These are phyloP conservation scores for Apocynum venetum DNA, from an alignment of 257 asterid genomes.

Conservation along the genomic window DNA sequence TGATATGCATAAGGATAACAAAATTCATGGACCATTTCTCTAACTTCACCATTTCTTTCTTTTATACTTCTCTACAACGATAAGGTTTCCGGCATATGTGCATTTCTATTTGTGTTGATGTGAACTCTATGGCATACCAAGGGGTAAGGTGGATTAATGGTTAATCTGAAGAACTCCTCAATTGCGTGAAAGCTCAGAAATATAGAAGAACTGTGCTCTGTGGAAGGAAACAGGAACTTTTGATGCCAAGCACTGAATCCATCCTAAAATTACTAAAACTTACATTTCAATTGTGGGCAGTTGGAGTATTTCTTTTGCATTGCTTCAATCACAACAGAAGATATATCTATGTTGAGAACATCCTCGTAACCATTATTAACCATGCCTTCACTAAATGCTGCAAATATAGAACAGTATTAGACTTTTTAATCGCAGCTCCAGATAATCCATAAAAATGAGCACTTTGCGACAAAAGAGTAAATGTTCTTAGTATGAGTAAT, in stretches of 20 bases:
- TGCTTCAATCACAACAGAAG: constrained; percentile 65
- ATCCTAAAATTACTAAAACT: constrained; percentile 12
- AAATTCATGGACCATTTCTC: too few relatives aligned
- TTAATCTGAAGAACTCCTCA: not conserved
- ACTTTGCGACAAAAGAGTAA: not conserved
- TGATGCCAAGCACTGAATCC: constrained; percentile 1
- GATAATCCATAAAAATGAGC: not conserved
- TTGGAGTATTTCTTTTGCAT: constrained; percentile 58
- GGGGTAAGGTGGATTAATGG: not conserved
- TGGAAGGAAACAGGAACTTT: not conserved
- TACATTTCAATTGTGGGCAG: constrained; percentile 58
- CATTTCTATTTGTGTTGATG: not conserved
- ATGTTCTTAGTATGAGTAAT: too few relatives aligned
- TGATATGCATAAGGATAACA: not conserved
- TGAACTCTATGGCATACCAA: too few relatives aligned
- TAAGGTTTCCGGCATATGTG: too few relatives aligned
- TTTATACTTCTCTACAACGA: too few relatives aligned
- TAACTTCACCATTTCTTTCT: too few relatives aligned
- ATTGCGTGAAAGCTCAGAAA: not conserved
- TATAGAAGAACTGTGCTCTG: not conserved
- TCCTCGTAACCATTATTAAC: constrained; percentile 58
- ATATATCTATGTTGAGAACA: constrained; percentile 58
- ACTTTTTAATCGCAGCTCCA: not conserved
- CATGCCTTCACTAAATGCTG: constrained; percentile 74
- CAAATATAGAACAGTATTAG: constrained; percentile 13